Evolutionary conservation across 345 rosid genomes (phyloP).

Genomic region (Moricandia moricandioides): DNA sequence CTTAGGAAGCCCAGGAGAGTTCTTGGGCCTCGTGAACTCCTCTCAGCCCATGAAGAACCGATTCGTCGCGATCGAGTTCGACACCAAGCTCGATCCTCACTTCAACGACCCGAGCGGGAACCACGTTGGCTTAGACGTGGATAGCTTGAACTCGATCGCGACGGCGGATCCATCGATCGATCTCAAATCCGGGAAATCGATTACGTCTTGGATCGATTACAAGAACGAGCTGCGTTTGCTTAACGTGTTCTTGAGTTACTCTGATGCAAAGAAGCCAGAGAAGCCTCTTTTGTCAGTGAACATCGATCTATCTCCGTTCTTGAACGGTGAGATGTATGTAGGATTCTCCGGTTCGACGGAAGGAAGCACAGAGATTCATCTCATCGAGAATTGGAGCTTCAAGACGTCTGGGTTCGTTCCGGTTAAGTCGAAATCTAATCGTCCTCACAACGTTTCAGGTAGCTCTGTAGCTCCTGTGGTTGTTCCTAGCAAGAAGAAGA

Average conservation of each 20-base stretch:
- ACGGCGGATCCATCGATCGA: conserved; percentile 64
- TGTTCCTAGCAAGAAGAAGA: conserved; percentile 9
- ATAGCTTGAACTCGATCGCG: conserved; percentile 63
- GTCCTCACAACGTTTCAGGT: conserved; percentile 75
- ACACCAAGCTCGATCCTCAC: conserved; percentile 58
- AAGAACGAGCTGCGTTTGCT: conserved; percentile 60
- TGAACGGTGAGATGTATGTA: conserved; percentile 56
- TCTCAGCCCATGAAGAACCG: conserved; percentile 64
- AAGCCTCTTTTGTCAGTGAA: conserved; percentile 53
- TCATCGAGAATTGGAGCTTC: conserved; percentile 76
- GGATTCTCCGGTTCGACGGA: conserved; percentile 96
- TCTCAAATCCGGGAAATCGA: conserved; percentile 69
- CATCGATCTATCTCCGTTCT: conserved; percentile 61
- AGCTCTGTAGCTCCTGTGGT: conserved; percentile 54
- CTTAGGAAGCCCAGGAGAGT: conserved; percentile 76
- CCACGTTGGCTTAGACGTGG: conserved; percentile 76
- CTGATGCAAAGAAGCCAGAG: conserved; percentile 54
- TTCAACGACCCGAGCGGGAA: conserved; percentile 70
- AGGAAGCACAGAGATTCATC: conserved; percentile 90
- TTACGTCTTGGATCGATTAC: conserved; percentile 87
- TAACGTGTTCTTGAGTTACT: conserved; percentile 64
- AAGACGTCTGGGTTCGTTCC: conserved; percentile 62
- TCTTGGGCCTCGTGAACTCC: conserved; percentile 78
- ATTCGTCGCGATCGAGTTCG: conserved; percentile 87
- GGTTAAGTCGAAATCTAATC: conserved; percentile 47